A percentile compares a stretch with the other conserved stretches of the same genome.
These are phyloP conservation scores for Earliella scabrosa DNA, from an alignment of 1,284 basidiomycete species.

Conservation along the genomic window DNA sequence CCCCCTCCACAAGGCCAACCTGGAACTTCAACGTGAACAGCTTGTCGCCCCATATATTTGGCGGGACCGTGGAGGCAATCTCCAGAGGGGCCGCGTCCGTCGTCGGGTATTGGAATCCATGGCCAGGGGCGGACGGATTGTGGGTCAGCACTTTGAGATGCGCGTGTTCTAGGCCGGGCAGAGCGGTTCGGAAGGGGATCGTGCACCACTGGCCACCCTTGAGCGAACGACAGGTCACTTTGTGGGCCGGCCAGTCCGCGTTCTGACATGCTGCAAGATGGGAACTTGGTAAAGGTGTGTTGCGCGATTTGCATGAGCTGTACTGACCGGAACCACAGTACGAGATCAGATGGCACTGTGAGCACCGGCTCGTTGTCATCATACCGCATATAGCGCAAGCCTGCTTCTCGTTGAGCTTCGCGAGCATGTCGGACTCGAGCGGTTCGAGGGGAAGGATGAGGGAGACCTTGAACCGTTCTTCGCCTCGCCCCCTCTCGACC, in stretches of 20 bases:
- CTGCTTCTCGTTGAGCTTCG: constrained; percentile 37
- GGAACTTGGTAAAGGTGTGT: background rate
- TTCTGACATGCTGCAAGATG: constrained; percentile 45
- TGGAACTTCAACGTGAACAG: constrained; percentile 48
- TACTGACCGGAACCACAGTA: constrained; percentile 41
- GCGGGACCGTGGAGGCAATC: constrained; percentile 5
- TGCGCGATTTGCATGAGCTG: background rate
- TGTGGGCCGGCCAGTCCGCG: constrained; percentile 46
- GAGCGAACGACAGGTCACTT: constrained; percentile 41
- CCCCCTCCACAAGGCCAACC: background rate
- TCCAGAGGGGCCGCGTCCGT: background rate
- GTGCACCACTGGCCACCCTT: constrained; percentile 43
- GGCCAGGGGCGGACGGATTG: too few species aligned
- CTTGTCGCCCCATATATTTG: constrained; percentile 39
- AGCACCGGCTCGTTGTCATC: constrained; percentile 38
- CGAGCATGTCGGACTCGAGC: constrained; percentile 39
- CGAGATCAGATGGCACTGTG: constrained; percentile 39
- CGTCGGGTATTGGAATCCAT: background rate
- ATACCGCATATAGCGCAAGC: constrained; percentile 45
- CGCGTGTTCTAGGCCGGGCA: background rate
- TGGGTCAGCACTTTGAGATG: too few species aligned
- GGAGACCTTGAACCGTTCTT: constrained; percentile 34
- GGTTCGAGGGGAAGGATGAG: constrained; percentile 44
- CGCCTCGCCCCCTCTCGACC: constrained; percentile 21
- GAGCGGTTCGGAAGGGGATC: constrained; percentile 25